phyloP scores from a whole-genome alignment of 2,329 filamentous ascomycete species.

The Talaromyces rugulosus region DNA sequence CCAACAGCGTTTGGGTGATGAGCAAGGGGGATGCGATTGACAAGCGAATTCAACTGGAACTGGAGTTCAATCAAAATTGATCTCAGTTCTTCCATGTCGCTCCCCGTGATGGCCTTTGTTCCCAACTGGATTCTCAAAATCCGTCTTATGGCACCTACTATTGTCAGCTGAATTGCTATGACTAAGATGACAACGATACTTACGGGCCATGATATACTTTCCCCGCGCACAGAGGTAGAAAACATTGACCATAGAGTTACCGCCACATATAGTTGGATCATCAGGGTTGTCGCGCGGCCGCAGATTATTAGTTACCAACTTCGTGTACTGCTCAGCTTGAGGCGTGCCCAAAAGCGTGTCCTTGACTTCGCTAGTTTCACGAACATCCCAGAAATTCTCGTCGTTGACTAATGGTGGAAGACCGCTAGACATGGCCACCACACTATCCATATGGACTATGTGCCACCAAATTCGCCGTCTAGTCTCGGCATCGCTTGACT shows the following conservation, averaged over 20 bases:
- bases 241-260: conserved; percentile 38
- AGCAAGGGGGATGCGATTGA: conserved; percentile 39
- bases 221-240: conserved; percentile 41
- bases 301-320: conserved; percentile 27
- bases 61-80: conserved; percentile 39
- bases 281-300: conserved; percentile 38
- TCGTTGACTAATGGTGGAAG: conserved; percentile 45
- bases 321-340: conserved; percentile 34
- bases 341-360: conserved; percentile 39
- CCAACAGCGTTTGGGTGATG: conserved; percentile 14
- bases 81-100: conserved; percentile 42
- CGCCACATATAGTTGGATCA: conserved; percentile 37
- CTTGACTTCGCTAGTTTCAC: conserved; percentile 44
- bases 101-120: conserved; percentile 39
- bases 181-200: conserved; percentile 16
- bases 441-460: conserved; percentile 46
- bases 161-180: conserved; percentile 5
- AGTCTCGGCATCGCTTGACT: conserved; percentile 41
- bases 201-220: conserved; percentile 44
- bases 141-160: conserved; percentile 36
- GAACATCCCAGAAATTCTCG: conserved; percentile 47
- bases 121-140: conserved; percentile 43
- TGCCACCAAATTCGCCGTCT: conserved; percentile 47
- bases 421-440: conserved; percentile 48
- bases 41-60: conserved; percentile 38